Evolutionary conservation across 1,284 basidiomycete species (phyloP), one percentile per base, ranked within the genome.

Genomic region (Irpex rosettiformis): DNA sequence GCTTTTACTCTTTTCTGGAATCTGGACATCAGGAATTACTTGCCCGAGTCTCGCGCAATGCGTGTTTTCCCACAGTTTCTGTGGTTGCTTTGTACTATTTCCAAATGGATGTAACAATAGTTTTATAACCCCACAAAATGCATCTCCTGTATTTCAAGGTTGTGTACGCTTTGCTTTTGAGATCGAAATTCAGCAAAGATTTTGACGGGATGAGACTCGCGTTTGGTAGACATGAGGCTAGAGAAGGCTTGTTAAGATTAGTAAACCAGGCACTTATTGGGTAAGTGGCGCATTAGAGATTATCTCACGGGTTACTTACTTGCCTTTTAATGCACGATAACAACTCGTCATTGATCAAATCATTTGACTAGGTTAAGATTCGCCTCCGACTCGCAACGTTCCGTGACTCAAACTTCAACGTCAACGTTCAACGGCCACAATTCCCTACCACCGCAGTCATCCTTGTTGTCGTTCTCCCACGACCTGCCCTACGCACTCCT

Each of bases 321-420:
- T 8, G 18, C 24, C 13, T 22, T 51, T n/a, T 27, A 28, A 25
- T 11, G 10, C 25, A 6, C 27, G 48, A 51, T 51, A 51, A 51
- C 27, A 25, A 27, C 27, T 51, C 48, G 48, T 51, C 48, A 51
- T 28, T 45, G 43, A 45, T 45, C 43, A 37, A 18, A 45, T n/a
- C 18, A 18, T 18, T n/a, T 45, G 43, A 45, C 13, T 8, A 18
- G 43, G 18, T 51, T 51, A 56, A 56, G 60, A 25, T 58, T 58
- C 54, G 54, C 57, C 28, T 54, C 57, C 51, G 56, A 57, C 51
- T 11, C 40, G 52, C 56, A 61, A 56, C 56, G 56, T 40, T 58
- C 60, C 57, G 60, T 61, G 59, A 61, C 59, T 61, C 59, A 47
- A n/a, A n/a, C n/a, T n/a, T n/a, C n/a, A n/a, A n/a, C n/a, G n/a